Evolutionary conservation across 352 stramenopile species (phyloP).

Genomic region (Phytophthora colocasiae): DNA sequence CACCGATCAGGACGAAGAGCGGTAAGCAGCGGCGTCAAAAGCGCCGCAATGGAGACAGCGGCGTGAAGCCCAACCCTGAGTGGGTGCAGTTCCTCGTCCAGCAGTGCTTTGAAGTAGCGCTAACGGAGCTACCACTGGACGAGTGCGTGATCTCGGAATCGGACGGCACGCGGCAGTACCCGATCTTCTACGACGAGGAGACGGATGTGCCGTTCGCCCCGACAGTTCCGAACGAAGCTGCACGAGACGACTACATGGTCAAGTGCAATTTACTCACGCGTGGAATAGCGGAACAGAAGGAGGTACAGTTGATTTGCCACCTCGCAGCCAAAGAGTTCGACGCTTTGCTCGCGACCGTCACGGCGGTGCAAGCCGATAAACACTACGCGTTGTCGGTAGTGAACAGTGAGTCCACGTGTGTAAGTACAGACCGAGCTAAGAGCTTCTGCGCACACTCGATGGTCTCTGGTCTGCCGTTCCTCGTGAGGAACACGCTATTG

Average conservation of each 20-base stretch:
- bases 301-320: conserved; percentile 58
- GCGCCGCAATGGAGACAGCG: conserved; percentile 22
- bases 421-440: conserved; percentile 30
- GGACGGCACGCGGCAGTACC: conserved; percentile 48
- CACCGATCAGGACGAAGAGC: conserved; percentile 15
- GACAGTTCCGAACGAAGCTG: conserved; percentile 31
- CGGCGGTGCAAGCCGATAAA: conserved; percentile 40
- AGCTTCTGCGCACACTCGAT: conserved; percentile 54
- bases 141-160: conserved; percentile 57
- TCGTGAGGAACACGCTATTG: conserved; percentile 52
- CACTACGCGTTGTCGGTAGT: conserved; percentile 32
- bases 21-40: conserved; percentile 25
- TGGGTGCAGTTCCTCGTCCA: conserved; percentile 60
- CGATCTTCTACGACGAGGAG: conserved; percentile 54
- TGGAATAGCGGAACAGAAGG: conserved; percentile 31
- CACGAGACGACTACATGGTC: conserved; percentile 39
- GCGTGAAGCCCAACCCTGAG: conserved; percentile 28
- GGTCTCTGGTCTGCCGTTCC: conserved; percentile 40
- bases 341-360: conserved; percentile 40
- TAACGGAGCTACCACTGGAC: conserved; percentile 46
- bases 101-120: conserved; percentile 64
- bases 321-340: conserved; percentile 65
- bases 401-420: conserved; percentile 18
- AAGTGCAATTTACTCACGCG: conserved; percentile 35
- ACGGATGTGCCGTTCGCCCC: conserved; percentile 41